Evolutionary conservation across 1,284 basidiomycete genomes (phyloP).

Genomic region (Tilletia indica): DNA sequence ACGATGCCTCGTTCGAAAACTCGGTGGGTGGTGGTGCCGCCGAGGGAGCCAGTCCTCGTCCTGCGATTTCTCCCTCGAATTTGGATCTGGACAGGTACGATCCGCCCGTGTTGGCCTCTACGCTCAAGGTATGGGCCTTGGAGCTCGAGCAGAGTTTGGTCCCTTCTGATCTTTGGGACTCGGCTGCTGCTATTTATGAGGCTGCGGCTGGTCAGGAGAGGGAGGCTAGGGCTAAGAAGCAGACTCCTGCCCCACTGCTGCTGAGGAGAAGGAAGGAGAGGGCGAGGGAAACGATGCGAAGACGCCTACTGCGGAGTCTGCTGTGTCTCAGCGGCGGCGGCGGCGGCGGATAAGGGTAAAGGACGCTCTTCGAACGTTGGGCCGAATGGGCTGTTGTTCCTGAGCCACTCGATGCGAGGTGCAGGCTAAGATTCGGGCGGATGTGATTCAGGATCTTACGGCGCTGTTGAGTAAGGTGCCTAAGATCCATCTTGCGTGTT

Average conservation of each 20-base stretch:
- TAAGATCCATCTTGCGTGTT: slow-evolving; percentile 74
- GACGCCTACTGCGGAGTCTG: slow-evolving; percentile 15
- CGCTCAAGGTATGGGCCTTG: slow-evolving; percentile 72
- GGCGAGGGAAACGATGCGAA: slow-evolving; percentile 5
- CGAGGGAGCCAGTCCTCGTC: slow-evolving; percentile 5
- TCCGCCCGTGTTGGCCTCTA: slow-evolving; percentile 77
- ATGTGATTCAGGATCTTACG: slow-evolving; percentile 67
- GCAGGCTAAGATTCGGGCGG: slow-evolving; percentile 65
- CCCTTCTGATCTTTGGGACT: slow-evolving; percentile 45
- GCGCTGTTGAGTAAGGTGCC: slow-evolving; percentile 72
- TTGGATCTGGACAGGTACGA: slow-evolving; percentile 71
- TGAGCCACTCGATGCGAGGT: slow-evolving; percentile 24
- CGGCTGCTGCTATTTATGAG: slow-evolving; percentile 44
- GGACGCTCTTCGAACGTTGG: slow-evolving; percentile 69
- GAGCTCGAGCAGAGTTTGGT: slow-evolving; percentile 47
- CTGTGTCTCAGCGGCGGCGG: too few species aligned
- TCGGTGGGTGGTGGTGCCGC: slow-evolving; percentile 20
- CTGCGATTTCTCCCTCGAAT: slow-evolving; percentile 55
- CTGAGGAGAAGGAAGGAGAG: slow-evolving; percentile 6
- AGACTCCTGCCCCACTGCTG: slow-evolving; percentile 7
- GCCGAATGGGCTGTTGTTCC: slow-evolving; percentile 19
- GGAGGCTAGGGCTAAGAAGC: slow-evolving; percentile 24
- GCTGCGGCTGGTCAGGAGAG: slow-evolving; percentile 44
- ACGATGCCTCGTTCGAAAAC: slow-evolving; percentile 29
- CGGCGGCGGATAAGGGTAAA: slow-evolving; percentile 18